Evolutionary conservation across 495 filamentous ascomycete species (phyloP).

Genomic region (Pyronema omphalodes): DNA sequence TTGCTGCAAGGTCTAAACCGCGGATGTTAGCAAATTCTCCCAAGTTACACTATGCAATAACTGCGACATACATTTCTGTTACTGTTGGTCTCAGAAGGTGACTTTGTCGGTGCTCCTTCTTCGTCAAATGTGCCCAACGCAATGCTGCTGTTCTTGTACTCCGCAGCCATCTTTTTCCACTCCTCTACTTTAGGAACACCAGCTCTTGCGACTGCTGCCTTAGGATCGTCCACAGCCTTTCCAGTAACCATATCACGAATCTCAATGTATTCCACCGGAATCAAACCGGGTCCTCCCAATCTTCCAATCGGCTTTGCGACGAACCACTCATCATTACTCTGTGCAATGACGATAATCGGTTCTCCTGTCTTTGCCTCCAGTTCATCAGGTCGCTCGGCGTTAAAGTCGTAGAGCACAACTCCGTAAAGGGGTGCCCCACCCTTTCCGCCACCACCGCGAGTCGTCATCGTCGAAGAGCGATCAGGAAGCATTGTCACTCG

Average conservation of each 20-base stretch:
- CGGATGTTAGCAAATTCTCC: not conserved
- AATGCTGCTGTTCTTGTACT: conserved; percentile 98
- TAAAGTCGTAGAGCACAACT: conserved; percentile 91
- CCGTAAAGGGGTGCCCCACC: conserved; percentile 84
- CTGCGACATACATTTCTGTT: conserved; percentile 19
- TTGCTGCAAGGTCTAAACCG: conserved; percentile 14
- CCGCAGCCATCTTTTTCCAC: conserved; percentile 98
- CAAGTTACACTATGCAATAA: conserved; percentile 1
- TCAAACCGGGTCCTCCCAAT: conserved; percentile 81
- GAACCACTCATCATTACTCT: conserved; percentile 99
- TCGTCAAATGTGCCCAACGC: conserved; percentile 74
- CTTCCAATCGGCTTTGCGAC: conserved; percentile 95
- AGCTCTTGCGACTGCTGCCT: conserved; percentile 71
- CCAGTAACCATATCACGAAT: conserved; percentile 86
- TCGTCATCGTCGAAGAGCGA: conserved; percentile 9
- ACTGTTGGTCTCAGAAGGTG: conserved; percentile 12
- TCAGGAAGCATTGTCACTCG: conserved; percentile 25
- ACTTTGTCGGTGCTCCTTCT: conserved; percentile 12
- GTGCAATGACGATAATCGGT: conserved; percentile 93
- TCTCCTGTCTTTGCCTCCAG: conserved; percentile 88
- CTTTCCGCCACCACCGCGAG: conserved; percentile 20
- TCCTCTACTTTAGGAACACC: conserved; percentile 96
- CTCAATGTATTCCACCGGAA: conserved; percentile 94
- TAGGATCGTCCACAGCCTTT: conserved; percentile 59
- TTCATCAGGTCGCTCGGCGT: conserved; percentile 86